Conservation (phyloP, 2,329 filamentous ascomycete species). For the Thielaviopsis ethacetica region DNA sequence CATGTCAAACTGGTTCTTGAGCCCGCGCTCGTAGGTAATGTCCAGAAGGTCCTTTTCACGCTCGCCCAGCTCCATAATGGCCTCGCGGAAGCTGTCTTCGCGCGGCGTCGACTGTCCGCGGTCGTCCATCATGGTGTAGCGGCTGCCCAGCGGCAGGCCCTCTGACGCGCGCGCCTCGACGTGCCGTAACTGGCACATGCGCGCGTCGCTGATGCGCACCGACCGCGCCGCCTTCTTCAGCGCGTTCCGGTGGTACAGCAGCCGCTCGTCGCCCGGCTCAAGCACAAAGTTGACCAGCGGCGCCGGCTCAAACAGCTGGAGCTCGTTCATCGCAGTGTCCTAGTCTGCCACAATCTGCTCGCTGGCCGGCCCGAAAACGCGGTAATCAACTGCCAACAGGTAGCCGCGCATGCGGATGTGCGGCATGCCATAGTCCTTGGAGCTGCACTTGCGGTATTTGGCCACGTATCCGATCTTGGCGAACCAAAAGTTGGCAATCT, state of each 20-base stretch:
- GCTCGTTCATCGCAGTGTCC: slow-evolving; percentile 22
- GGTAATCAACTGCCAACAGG: slow-evolving; percentile 35
- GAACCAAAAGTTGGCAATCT: slow-evolving; percentile 26
- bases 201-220: slow-evolving; percentile 29
- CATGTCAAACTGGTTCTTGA: slow-evolving; percentile 29
- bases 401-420: slow-evolving; percentile 50
- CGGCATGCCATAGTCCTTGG: slow-evolving; percentile 56
- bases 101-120: slow-evolving; percentile 32
- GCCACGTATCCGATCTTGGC: slow-evolving; percentile 38
- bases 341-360: slow-evolving; percentile 23
- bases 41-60: slow-evolving; percentile 53
- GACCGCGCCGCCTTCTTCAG: slow-evolving; percentile 20
- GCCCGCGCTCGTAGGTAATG: slow-evolving; percentile 34
- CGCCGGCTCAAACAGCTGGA: slow-evolving; percentile 39
- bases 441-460: slow-evolving; percentile 37
- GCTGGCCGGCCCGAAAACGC: slow-evolving; percentile 18
- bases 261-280: slow-evolving; percentile 34
- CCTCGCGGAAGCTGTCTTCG: slow-evolving; percentile 37
- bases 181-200: slow-evolving; percentile 43
- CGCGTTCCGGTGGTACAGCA: slow-evolving; percentile 33
- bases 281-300: slow-evolving; percentile 46
- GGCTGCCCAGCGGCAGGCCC: slow-evolving; percentile 29
- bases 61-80: slow-evolving; percentile 33
- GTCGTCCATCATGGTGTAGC: slow-evolving; percentile 43
- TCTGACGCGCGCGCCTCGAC: slow-evolving; percentile 32